Base-by-base conservation (phyloP, 169 alveolate genomes). In the Eimeria tenella region DNA sequence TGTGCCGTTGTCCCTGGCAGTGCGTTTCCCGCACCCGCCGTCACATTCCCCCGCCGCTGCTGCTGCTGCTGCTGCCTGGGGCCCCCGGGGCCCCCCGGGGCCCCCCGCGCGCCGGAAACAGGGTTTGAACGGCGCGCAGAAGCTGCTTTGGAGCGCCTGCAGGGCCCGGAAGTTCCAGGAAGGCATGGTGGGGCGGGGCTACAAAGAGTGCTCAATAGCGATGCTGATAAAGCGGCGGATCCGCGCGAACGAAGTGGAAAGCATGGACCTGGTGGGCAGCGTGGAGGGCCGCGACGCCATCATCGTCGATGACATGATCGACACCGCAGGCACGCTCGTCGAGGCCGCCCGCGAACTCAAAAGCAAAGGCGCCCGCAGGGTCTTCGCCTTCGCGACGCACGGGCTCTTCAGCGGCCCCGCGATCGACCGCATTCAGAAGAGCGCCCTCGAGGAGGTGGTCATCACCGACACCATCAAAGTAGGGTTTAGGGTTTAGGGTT, bases 271-370 rank as follows among this genome's bases (percentile, higher is more conserved):
- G 50, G 99, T 98, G 58, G 99, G 99, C 42, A 87, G 91, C 68
- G 99, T 99, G 10, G 96, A 96, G 65, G 99, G 99, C 23, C 96
- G 98, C 62, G 98, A 98, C 89, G 98, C 98, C 21, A 98, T 99
- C 73, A 98, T 99, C 23, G 99, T 98, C 5, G 99, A 99, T 96
- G 99, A 99, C 94, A 98, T 99, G 99, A 98, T 98, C 25, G 99
- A 99, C 86, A 98, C 99, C 0, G 99, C 99, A 53, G 93, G 99
- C 56, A 99, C 99, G n/a, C 96, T 99, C 31, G 98, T 99, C 91
- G 98, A 98, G 91, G 99, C 99, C 42, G 99, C 99, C 1, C 96
- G 97, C 83, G 97, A 96, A 50, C 94, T 99, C 23, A 97, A 98
- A 94, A 96, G 96, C 50, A 95, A 97, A 63, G 99, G 99, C 10